Conservation (phyloP, 73 alveolate genomes). For the Halteria grandinella region DNA sequence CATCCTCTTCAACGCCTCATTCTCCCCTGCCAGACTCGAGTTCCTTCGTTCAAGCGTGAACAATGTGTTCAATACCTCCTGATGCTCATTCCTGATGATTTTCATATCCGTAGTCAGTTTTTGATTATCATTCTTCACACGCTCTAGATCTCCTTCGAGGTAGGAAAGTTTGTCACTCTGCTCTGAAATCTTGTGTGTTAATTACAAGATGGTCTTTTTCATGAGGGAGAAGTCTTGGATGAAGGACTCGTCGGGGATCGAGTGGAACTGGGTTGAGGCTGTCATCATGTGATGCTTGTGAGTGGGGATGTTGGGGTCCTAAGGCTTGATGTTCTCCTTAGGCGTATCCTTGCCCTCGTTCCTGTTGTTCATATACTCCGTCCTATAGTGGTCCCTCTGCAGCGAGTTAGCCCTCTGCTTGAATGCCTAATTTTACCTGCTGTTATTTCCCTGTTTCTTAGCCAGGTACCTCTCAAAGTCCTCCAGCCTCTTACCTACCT, state of each 20-base stretch:
- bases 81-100: conserved; percentile 50
- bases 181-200: not conserved
- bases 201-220: conserved; percentile 8
- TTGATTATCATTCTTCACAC: conserved; percentile 59
- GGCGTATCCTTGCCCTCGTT: too few relatives aligned
- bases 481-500: conserved; percentile 5
- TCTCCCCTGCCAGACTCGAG: not conserved
- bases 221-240: conserved; percentile 20
- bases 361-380: too few relatives aligned
- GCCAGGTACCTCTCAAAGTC: conserved; percentile 29
- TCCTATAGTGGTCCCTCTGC: too few relatives aligned
- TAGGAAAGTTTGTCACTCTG: conserved; percentile 3
- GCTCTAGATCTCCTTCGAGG: conserved; percentile 38
- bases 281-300: too few relatives aligned
- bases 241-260: too few relatives aligned
- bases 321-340: too few relatives aligned
- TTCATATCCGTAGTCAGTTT: conserved; percentile 59
- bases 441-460: not conserved
- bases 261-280: too few relatives aligned
- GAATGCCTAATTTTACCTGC: not conserved
- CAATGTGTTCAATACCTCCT: conserved; percentile 37
- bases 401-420: not conserved
- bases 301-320: too few relatives aligned
- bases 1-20: not conserved
- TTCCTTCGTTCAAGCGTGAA: conserved; percentile 22